Base-by-base conservation (phyloP, 2,329 filamentous ascomycete species). In the Mollisiaceae sp. region DNA sequence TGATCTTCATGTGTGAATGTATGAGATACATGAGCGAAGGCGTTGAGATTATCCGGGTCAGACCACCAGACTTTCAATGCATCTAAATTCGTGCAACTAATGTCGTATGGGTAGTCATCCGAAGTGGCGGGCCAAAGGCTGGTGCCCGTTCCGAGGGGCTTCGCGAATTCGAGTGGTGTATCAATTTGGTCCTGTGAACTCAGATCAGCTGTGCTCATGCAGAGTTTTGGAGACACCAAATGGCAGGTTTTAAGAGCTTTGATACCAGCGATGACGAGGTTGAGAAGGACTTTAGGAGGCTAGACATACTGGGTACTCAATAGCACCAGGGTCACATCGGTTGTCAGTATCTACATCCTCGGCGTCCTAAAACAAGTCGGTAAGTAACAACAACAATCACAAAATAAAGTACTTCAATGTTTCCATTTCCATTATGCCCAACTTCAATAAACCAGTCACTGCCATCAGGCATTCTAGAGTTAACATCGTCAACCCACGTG, bases 1-100 rank as follows among this genome's bases (percentile, higher is more conserved):
- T 87, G 76, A 67, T 83, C 82, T 69, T 83, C 78, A 68, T 89
- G 86, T 2, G 84, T 85, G 74, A 88, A 89, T 0, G 86, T 89
- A 75, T 89, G 86, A 1, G 85, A 87, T n/a, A 89, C 77, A 60
- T 86, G 82, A 8, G 81, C 83, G 73, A 86, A 89, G 12, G 78
- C 76, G 73, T 88, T 81, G 24, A 80, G 78, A 72, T 88, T 86
- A 2, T 67, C 67, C 9, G 78, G 61, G n/a, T 73, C 82, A 32
- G 79, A 75, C 76, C 86, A 87, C 85, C 85, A 89, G n/a, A 77
- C 72, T 52, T 83, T 77, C 11, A 88, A 77, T 2, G 76, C 69
- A 72, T 88, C 86, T 0, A 82, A 73, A 65, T 81, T 72, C 20
- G 79, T 80, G 73, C 86, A 89, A 8, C 56, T 27, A 1, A 41